Evolutionary conservation across 768 basidiomycete genomes (phyloP), one percentile per base, ranked within the genome.

Genomic region (Suillus brevipes): DNA sequence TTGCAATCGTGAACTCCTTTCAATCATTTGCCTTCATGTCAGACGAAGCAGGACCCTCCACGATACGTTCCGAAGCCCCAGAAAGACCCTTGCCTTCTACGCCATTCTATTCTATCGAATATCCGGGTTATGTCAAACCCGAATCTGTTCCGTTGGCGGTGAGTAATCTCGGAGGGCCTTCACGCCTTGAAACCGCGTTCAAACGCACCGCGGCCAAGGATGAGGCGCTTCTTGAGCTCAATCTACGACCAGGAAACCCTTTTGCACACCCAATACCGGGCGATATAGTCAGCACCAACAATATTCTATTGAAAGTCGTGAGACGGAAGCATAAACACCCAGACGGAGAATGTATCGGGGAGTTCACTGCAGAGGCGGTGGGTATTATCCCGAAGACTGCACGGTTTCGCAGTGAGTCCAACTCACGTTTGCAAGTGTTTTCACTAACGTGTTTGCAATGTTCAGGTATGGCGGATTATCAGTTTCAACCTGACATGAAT

Each of bases 391-490:
- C 87, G 0, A 94, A 91, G 78, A 93, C 94, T 4, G 90, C 88
- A 60, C 84, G 97, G 61, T 99, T 98, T 79, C 85, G 96, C 78
- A 90, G 97, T 96, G 72, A 78, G 90, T 81, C 12, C 23, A 31
- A 40, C 61, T 28, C 25, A 58, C 47, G 14, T 28, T 25, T 9
- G 50, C 25, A 62, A 52, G 20, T 16, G n/a, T 25, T 45, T 43
- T 56, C 62, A 6, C 65, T 18, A 42, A 58, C 31, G 20, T 9
- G 36, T 40, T 13, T 13, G 25, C 18, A 59, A 59, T 20, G 62
- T 38, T 64, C 7, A 98, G 97, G 89, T 64, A 94, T 98, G 92
- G 92, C 89, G 45, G 97, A 99, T 75, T 97, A 88, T 74, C 95
- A 97, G 76, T 97, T 88, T 76, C 85, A 89, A 66, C 94, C 94